These are phyloP conservation scores for Cercospora nicotianae DNA, from an alignment of 2,329 filamentous ascomycete genomes.

Conservation along the genomic window DNA sequence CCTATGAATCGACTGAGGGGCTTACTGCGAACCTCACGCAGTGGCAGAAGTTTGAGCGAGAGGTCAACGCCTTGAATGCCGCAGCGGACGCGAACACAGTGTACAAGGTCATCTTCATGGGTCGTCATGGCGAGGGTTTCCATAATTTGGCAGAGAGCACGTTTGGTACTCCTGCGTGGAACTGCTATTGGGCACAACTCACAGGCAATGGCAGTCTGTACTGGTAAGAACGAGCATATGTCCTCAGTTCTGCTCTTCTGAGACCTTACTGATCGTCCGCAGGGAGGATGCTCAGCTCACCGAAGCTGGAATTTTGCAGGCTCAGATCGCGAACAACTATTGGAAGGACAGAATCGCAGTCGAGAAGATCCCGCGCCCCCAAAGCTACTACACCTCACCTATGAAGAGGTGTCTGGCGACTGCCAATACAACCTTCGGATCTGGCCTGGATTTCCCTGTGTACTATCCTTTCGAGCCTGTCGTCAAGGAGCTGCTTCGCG, in stretches of 20 bases:
- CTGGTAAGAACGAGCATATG: constrained; percentile 47
- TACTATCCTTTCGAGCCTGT: constrained; percentile 57
- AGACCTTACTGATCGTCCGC: neutral
- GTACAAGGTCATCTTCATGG: constrained; percentile 72
- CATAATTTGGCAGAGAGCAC: constrained; percentile 65
- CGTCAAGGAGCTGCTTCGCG: constrained; percentile 66
- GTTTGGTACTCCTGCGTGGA: constrained; percentile 69
- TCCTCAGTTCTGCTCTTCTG: neutral
- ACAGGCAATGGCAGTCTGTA: constrained; percentile 62
- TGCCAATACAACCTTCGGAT: constrained; percentile 60
- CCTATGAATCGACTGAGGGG: constrained; percentile 56
- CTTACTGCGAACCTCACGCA: constrained; percentile 54
- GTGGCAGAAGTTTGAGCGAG: constrained; percentile 64
- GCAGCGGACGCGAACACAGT: constrained; percentile 50
- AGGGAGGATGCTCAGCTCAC: constrained; percentile 62
- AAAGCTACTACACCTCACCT: constrained; percentile 67
- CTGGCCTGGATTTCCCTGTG: constrained; percentile 53
- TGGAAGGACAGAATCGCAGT: constrained; percentile 57
- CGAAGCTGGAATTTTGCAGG: constrained; percentile 56
- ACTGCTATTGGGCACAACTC: constrained; percentile 63
- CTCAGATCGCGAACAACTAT: constrained; percentile 59
- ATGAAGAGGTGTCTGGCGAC: constrained; percentile 64
- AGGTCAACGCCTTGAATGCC: constrained; percentile 59
- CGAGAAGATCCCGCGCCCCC: constrained; percentile 60
- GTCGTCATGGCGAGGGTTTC: constrained; percentile 67